Percentiles rank a stretch among this genome's conserved stretches.
These are phyloP conservation scores for Cercophora newfieldiana DNA, from an alignment of 495 filamentous ascomycete species.

Conservation along the genomic window DNA sequence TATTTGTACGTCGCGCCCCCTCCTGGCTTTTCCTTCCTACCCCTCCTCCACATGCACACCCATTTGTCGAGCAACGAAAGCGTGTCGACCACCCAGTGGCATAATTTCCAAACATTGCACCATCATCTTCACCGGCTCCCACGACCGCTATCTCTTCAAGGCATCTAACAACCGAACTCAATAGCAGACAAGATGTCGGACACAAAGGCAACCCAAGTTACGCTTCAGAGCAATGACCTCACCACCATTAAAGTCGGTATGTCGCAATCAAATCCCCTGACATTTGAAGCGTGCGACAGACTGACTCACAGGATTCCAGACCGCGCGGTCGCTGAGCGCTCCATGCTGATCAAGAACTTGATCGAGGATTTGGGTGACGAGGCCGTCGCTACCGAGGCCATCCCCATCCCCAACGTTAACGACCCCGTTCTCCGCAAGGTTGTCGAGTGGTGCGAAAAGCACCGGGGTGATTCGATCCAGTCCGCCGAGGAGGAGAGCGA, in stretches of 20 bases:
- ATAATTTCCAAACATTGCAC: background rate
- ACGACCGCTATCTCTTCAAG: background rate
- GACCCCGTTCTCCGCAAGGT: slow-evolving; percentile 92
- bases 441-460: slow-evolving; percentile 95
- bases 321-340: slow-evolving; percentile 83
- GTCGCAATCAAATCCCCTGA: background rate
- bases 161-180: background rate
- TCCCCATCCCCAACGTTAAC: slow-evolving; percentile 82
- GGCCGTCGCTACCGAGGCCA: slow-evolving; percentile 67
- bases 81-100: background rate
- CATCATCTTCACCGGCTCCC: background rate
- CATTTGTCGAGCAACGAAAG: background rate
- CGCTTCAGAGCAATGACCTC: slow-evolving; percentile 26
- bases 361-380: slow-evolving; percentile 83
- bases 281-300: slow-evolving; percentile 29
- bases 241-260: slow-evolving; percentile 23
- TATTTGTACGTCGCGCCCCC: background rate
- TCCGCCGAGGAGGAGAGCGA: slow-evolving; percentile 86
- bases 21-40: background rate
- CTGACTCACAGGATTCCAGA: slow-evolving; percentile 44
- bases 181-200: slow-evolving; percentile 25
- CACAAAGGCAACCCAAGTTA: slow-evolving; percentile 19
- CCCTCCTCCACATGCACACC: background rate
- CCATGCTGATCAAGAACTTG: slow-evolving; percentile 96
- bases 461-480: slow-evolving; percentile 79